phyloP scores from a whole-genome alignment of 805 yeast genomes.

The Saturnispora hagleri region DNA sequence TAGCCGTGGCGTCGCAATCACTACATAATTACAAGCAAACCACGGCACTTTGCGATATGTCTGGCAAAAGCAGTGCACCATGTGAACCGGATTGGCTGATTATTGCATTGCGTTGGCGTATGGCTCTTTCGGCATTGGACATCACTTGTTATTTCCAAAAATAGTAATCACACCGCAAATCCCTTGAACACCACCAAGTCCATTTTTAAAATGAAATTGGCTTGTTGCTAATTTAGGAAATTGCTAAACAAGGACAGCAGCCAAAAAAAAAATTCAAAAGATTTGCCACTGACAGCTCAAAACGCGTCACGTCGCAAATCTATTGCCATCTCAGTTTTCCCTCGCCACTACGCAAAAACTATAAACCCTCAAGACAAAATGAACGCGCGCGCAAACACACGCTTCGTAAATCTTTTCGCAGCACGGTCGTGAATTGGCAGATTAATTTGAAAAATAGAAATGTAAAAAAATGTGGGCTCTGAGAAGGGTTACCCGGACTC shows the following conservation, averaged over 20 bases:
- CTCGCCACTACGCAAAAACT: too few species aligned
- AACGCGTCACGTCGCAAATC: not conserved
- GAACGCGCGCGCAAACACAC: too few species aligned
- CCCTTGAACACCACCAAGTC: not conserved
- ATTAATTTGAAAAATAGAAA: too few species aligned
- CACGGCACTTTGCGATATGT: too few species aligned
- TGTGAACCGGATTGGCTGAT: not conserved
- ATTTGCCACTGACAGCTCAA: not conserved
- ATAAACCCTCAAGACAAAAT: too few species aligned
- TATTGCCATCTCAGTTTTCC: not conserved
- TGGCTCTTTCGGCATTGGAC: too few species aligned
- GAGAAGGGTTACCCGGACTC: too few species aligned
- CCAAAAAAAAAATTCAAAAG: not conserved
- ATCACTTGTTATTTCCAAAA: not conserved
- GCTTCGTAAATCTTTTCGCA: too few species aligned
- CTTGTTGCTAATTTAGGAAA: not conserved
- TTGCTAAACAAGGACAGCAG: not conserved
- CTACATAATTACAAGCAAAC: not conserved
- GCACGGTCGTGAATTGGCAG: too few species aligned
- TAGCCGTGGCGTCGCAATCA: not conserved
- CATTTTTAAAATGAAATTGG: not conserved
- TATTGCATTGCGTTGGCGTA: not conserved
- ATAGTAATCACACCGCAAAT: not conserved
- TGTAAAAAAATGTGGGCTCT: too few species aligned
- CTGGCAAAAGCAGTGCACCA: too few species aligned